phyloP scores from a whole-genome alignment of 805 yeast species.

The Candida adriatica region DNA sequence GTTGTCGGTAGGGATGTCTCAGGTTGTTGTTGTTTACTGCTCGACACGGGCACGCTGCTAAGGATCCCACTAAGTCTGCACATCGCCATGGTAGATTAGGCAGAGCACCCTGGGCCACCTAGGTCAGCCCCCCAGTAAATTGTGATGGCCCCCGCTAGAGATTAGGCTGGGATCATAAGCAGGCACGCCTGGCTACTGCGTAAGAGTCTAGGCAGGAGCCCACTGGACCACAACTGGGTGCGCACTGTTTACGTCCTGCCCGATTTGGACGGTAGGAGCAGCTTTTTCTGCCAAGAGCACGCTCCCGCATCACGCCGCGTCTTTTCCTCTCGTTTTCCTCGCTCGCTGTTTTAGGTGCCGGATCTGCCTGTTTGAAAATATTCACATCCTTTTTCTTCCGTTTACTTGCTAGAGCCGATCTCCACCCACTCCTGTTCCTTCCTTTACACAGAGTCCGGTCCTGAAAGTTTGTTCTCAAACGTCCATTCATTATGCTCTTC shows the following conservation, averaged over 20 bases:
- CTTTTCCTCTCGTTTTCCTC: conserved; percentile 1
- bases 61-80: too few species aligned
- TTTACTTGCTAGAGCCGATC: conserved; percentile 3
- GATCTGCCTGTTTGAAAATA: conserved; percentile 1
- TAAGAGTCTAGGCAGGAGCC: neutral
- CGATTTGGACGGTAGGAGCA: conserved; percentile 5
- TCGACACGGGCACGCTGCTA: too few species aligned
- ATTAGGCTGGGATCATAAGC: too few species aligned
- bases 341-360: conserved; percentile 2
- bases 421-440: conserved; percentile 26
- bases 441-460: conserved; percentile 25
- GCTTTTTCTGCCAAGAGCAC: too few species aligned
- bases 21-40: too few species aligned
- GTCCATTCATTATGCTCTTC: conserved; percentile 36
- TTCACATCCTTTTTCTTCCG: neutral
- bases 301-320: conserved; percentile 1
- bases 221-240: neutral
- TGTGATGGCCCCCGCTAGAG: too few species aligned
- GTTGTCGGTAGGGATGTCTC: too few species aligned
- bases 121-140: too few species aligned
- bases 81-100: too few species aligned
- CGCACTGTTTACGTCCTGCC: conserved; percentile 4
- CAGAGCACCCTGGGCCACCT: too few species aligned
- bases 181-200: neutral
- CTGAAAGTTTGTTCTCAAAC: conserved; percentile 1